Evolutionary conservation across 352 stramenopile genomes (phyloP), one percentile per base, ranked within the genome.

Genomic region (Pythium scleroteichum): DNA sequence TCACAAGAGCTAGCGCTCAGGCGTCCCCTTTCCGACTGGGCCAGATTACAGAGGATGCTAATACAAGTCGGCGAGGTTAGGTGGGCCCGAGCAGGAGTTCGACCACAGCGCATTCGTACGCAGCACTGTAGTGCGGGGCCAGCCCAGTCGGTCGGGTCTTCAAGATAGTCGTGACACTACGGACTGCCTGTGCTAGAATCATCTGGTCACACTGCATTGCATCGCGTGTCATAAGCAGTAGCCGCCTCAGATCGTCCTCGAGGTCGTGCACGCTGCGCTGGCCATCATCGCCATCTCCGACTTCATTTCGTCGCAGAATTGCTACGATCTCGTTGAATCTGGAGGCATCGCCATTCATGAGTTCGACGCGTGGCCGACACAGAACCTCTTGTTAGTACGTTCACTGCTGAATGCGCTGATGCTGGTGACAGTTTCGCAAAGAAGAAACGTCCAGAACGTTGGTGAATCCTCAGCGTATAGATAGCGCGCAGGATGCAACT

Each of bases 11-110:
- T 85, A 0, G 71, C 79, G 49, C 79, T 87, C 6, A 87, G 66
- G 24, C 81, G 59, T 0, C 73, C 80, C 59, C 68, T 66, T 32
- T 87, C 80, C 3, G 65, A 79, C 33, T 76, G 71, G 0, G 78
- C 81, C 12, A 92, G 39, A 56, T 88, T 90, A 17, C 79, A 73
- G 0, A 92, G 62, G 24, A 92, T 86, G 0, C 83, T 92, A 38
- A 45, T 17, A 33, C 19, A 23, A 39, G 14, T 42, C n/a, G 42
- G 26, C 3, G 20, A 4, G 0, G 39, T 64, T 46, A 58, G 38
- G 47, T 57, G 14, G 51, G 39, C 38, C 24, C 13, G 4, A 20
- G 16, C 17, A 24, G 2, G 23, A 14, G 39, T 17, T 33, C 20
- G 5, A 19, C 2, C 17, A 39, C 41, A 35, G n/a, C 29, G 10